These are phyloP conservation scores for Nothophaeocryptopus gaeumannii DNA, from an alignment of 2,329 filamentous ascomycete genomes.

Conservation along the genomic window DNA sequence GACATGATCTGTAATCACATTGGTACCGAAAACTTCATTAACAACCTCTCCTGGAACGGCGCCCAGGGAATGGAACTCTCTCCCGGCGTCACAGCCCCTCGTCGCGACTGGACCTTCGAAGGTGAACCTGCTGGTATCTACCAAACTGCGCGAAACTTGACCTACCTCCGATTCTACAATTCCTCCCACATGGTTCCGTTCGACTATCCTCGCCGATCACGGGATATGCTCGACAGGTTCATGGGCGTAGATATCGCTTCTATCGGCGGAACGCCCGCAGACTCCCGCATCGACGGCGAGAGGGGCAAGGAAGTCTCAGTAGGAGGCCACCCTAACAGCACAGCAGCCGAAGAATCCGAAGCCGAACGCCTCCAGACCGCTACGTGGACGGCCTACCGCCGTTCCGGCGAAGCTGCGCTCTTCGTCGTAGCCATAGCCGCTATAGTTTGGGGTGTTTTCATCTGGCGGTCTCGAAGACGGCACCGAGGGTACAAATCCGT, in stretches of 20 bases:
- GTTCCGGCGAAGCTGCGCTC: constrained; percentile 80
- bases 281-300: constrained; percentile 81
- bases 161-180: constrained; percentile 94
- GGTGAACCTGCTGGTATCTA: constrained; percentile 84
- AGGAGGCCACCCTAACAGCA: constrained; percentile 66
- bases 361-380: constrained; percentile 75
- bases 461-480: constrained; percentile 56
- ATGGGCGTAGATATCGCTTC: constrained; percentile 87
- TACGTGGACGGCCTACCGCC: constrained; percentile 84
- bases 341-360: constrained; percentile 63
- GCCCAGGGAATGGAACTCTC: constrained; percentile 86
- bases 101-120: constrained; percentile 91
- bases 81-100: constrained; percentile 86
- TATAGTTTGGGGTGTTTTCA: constrained; percentile 68
- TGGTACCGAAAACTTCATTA: constrained; percentile 86
- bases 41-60: constrained; percentile 86
- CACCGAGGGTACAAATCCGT: constrained; percentile 47
- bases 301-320: constrained; percentile 75
- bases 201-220: constrained; percentile 77
- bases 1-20: constrained; percentile 97
- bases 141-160: constrained; percentile 91
- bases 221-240: constrained; percentile 97
- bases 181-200: constrained; percentile 98
- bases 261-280: constrained; percentile 76
- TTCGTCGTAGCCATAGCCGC: constrained; percentile 76